Evolutionary conservation across 352 stramenopile species (phyloP).

Genomic region (Pythium sp.): DNA sequence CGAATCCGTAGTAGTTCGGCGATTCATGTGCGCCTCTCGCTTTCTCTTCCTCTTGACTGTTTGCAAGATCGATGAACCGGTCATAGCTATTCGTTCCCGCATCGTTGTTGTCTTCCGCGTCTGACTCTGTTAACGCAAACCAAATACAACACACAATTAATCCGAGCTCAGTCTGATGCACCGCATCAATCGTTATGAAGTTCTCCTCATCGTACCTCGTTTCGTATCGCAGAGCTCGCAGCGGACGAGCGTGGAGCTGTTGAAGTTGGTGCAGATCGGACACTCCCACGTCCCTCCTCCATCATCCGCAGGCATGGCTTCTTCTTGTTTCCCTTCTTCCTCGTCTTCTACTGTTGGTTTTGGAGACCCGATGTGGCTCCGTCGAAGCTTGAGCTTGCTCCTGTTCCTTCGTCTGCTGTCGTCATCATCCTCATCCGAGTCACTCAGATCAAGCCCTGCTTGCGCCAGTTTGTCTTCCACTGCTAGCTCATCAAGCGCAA

Average conservation of each 20-base stretch:
- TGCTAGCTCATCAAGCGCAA: conserved; percentile 19
- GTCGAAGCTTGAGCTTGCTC: conserved; percentile 12
- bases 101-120: not conserved
- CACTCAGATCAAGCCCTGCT: conserved; percentile 49
- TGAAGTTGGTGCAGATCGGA: conserved; percentile 59
- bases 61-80: conserved; percentile 37
- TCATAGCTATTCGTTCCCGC: conserved; percentile 18
- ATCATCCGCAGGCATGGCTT: not conserved
- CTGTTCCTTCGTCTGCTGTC: conserved; percentile 12
- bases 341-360: conserved; percentile 15
- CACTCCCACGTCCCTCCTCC: conserved; percentile 24
- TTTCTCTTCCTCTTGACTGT: conserved; percentile 23
- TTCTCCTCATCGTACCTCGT: not conserved
- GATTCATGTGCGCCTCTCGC: not conserved
- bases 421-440: conserved; percentile 41
- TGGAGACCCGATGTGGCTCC: conserved; percentile 8
- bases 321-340: not conserved
- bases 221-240: conserved; percentile 61
- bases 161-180: too few species aligned
- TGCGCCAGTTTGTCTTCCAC: conserved; percentile 43
- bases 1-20: conserved; percentile 20
- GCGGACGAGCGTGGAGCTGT: conserved; percentile 24
- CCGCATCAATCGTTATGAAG: not conserved
- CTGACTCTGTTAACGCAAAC: not conserved
- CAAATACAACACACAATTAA: not conserved